phyloP scores from a whole-genome alignment of 371 early-diverging fungal species.

The Apophysomyces trapeziformis region DNA sequence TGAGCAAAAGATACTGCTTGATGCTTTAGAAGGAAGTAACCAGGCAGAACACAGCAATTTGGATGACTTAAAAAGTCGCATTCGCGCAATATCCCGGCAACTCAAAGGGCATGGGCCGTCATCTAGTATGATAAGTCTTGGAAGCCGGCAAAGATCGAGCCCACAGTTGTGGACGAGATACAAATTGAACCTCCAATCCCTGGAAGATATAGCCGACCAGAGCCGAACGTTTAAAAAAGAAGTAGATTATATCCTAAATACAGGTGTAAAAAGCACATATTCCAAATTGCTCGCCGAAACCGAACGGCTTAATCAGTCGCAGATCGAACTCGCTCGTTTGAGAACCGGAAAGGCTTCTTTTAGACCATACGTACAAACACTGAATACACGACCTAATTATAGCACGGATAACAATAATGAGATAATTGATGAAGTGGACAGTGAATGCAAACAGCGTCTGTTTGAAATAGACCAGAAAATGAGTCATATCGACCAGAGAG shows the following conservation, averaged over 20 bases:
- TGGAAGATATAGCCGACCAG: slow-evolving; percentile 41
- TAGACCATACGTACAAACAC: slow-evolving; percentile 41
- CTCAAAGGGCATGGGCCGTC: slow-evolving; percentile 18
- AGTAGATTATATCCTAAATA: slow-evolving; percentile 37
- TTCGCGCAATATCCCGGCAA: slow-evolving; percentile 26
- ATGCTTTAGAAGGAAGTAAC: slow-evolving; percentile 16
- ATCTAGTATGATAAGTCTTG: slow-evolving; percentile 14
- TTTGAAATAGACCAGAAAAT: neutral
- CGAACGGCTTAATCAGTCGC: slow-evolving; percentile 21
- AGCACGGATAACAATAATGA: neutral
- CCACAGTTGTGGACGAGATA: slow-evolving; percentile 37
- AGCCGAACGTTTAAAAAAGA: slow-evolving; percentile 35
- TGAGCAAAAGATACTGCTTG: slow-evolving; percentile 28
- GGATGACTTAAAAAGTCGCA: slow-evolving; percentile 36
- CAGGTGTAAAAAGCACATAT: slow-evolving; percentile 25
- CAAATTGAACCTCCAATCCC: slow-evolving; percentile 34
- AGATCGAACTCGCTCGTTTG: slow-evolving; percentile 19
- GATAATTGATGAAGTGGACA: neutral
- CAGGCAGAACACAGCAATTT: neutral
- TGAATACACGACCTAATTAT: slow-evolving; percentile 38
- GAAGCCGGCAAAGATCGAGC: slow-evolving; percentile 1
- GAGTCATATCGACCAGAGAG: slow-evolving; percentile 3
- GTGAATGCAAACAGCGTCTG: neutral
- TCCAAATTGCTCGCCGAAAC: slow-evolving; percentile 28
- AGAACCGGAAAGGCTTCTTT: slow-evolving; percentile 15